Evolutionary conservation across 257 asterid genomes (phyloP), one percentile per base, ranked within the genome.

Genomic region (Asclepias syriaca): DNA sequence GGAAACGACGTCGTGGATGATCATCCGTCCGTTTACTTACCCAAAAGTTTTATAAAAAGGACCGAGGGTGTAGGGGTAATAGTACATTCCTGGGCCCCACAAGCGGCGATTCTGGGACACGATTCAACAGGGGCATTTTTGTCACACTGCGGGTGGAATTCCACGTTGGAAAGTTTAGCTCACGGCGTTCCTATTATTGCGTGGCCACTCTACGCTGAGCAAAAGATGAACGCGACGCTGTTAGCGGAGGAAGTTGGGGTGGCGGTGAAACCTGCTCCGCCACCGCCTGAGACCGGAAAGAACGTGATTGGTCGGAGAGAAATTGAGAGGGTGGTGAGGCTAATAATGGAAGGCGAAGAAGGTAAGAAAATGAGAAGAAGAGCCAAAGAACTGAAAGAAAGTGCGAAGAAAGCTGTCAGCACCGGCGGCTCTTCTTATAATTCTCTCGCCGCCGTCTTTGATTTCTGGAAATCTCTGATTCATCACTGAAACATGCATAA

Each of bases 91-190:
- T 86, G 91, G 91, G 87, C 72, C 0, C 85, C 88, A 6, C 91
- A 84, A 50, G 51, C 45, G 53, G 72, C 74, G 40, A 67, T 86
- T 56, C 85, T 86, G 2, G 43, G 80, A 8, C 86, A 86, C 67
- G 27, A 4, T 6, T 84, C 91, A 0, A 76, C 77, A 0, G 83
- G 87, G 9, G 85, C 72, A 0, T 84, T 86, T 9, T 0, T 84
- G 14, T 72, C 89, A 0, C 91, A 86, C 2, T 84, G 89, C 16
- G 91, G 89, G 9, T 86, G 89, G 91, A 86, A 86, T 40, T 86
- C 89, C 0, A 49, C 56, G 1, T n/a, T 86, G 64, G 89, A 86
- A 71, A 79, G 89, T n/a, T 0, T 86, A 2, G 69, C 24, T 2
- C 71, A 79, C 0, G 87, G 89, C 0, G 85, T 86, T 21, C 89